phyloP scores from a whole-genome alignment of 305 asterid species.

The Petunia hybrid region DNA sequence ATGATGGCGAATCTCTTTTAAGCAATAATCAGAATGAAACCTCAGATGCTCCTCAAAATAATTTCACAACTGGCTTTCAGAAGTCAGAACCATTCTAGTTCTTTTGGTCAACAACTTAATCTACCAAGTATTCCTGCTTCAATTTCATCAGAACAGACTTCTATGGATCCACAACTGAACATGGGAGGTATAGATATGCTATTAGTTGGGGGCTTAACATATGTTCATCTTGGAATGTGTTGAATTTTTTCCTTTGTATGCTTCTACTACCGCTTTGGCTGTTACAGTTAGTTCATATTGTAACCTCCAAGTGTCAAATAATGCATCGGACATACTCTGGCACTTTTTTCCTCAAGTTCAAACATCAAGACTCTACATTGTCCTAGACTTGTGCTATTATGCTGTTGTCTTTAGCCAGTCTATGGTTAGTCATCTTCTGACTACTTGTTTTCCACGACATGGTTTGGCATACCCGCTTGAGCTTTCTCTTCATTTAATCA shows the following conservation, averaged over 20 bases:
- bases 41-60: conserved; percentile 33
- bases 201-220: not conserved
- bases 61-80: conserved; percentile 26
- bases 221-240: conserved; percentile 19
- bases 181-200: conserved; percentile 33
- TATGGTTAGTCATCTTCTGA: not conserved
- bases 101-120: conserved; percentile 34
- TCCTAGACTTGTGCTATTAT: not conserved
- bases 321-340: not conserved
- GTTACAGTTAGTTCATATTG: not conserved
- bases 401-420: not conserved
- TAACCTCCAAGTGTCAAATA: not conserved
- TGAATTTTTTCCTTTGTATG: not conserved
- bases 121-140: conserved; percentile 33
- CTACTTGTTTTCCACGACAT: not conserved
- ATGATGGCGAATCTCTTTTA: conserved; percentile 51
- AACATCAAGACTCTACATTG: not conserved
- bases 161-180: conserved; percentile 27
- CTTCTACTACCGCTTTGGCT: conserved; percentile 11
- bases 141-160: conserved; percentile 36
- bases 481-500: not conserved
- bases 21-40: conserved; percentile 25
- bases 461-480: not conserved
- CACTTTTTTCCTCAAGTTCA: not conserved
- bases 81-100: conserved; percentile 26